Evolutionary conservation across 345 rosid species (phyloP).

Genomic region (Arabidopsis suecica): DNA sequence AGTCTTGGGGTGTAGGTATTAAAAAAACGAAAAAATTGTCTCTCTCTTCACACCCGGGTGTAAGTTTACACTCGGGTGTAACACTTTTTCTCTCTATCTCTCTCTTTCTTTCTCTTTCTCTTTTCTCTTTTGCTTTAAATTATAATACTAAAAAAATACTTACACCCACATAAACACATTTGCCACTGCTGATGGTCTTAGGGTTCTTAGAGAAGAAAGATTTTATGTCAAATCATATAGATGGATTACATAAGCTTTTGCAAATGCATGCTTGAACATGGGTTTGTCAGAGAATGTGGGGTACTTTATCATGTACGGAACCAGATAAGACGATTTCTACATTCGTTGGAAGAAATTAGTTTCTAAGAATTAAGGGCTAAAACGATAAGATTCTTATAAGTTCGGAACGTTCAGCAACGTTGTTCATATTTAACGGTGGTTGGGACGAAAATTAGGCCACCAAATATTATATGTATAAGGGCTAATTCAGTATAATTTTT

Average conservation of each 20-base stretch:
- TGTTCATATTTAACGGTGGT: conserved; percentile 14
- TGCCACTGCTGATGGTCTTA: too few species aligned
- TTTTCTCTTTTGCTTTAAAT: too few species aligned
- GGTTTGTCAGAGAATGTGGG: conserved; percentile 70
- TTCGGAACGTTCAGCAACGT: background rate
- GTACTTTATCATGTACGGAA: conserved; percentile 56
- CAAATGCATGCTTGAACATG: conserved; percentile 48
- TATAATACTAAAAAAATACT: too few species aligned
- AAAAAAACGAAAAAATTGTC: too few species aligned
- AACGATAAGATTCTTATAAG: background rate
- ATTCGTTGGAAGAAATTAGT: conserved; percentile 13
- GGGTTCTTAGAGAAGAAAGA: conserved; percentile 20
- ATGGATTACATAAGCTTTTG: conserved; percentile 32
- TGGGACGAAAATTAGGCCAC: conserved; percentile 23
- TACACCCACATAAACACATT: too few species aligned
- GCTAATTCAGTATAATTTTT: background rate
- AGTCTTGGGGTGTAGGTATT: too few species aligned
- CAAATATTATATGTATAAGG: background rate
- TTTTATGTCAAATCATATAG: conserved; percentile 31
- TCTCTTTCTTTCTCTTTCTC: too few species aligned
- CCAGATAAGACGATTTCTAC: conserved; percentile 24
- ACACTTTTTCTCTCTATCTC: too few species aligned
- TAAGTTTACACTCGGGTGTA: too few species aligned
- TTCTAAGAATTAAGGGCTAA: background rate
- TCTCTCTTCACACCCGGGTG: too few species aligned